Evolutionary conservation across 2,329 filamentous ascomycete genomes (phyloP), one percentile per base, ranked within the genome.

Genomic region (Fusarium fujikuroi): DNA sequence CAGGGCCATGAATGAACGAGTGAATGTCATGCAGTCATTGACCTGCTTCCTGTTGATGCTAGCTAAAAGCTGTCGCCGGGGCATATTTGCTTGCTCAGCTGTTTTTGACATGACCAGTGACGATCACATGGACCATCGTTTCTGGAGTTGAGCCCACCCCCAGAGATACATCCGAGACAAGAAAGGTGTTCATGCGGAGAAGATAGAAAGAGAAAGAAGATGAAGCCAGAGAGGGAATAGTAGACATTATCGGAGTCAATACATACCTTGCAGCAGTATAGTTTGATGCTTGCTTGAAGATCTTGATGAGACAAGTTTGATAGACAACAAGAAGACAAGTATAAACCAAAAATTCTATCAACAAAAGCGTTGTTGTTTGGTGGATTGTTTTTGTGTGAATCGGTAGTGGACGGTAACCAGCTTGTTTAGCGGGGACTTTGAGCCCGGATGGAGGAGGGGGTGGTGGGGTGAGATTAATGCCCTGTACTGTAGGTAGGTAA

Each of bases 1-100:
- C 52, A 73, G 75, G 50, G 61, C 49, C 65, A 52, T 72, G 40
- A 50, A 70, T 62, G 67, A 63, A 52, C 30, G 32, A 66, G 76
- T 69, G 73, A 66, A 76, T 73, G 73, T 73, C 74, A 75, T 75
- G 74, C 69, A 75, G 63, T 66, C 60, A 70, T 73, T 72, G 70
- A 70, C 70, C 46, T 70, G 70, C 70, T 73, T 68, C 53, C 50
- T 57, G 58, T 47, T 40, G 59, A 47, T 53, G 60, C 66, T 60
- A 54, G 47, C 30, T 19, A 34, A 63, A 50, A 66, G 63, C 61
- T 58, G 63, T 60, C 63, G 58, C 58, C 47, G 66, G 67, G 50
- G 64, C 69, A 70, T 62, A 63, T 75, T 76, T 71, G 57, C 57
- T 63, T 57, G 65, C 47, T 50, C 47, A 18, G 30, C 58, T 69